These are phyloP conservation scores for Nitzschia sp. DNA, from an alignment of 108 stramenopile genomes.

Conservation along the genomic window DNA sequence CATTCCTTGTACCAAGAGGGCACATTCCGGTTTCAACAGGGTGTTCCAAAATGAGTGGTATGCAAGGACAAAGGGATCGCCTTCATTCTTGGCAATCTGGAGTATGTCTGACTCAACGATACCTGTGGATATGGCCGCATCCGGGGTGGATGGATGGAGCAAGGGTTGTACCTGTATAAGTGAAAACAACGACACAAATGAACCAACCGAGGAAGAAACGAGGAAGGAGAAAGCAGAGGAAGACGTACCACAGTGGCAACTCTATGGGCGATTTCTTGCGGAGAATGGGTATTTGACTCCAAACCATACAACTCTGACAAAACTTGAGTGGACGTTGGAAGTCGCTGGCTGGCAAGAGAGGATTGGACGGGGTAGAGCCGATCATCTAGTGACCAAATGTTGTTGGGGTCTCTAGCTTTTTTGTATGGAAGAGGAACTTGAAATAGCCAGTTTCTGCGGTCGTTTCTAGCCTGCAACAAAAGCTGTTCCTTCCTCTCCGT, in stretches of 20 bases:
- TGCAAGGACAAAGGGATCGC: constrained; percentile 14
- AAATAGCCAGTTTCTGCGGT: constrained; percentile 68
- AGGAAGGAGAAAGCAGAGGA: neutral
- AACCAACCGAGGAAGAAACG: no score
- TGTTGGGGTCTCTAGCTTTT: constrained; percentile 9
- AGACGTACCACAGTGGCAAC: constrained; percentile 35
- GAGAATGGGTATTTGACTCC: constrained; percentile 1
- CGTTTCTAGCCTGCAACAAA: constrained; percentile 57
- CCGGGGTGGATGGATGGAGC: neutral
- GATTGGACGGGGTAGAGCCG: constrained; percentile 20
- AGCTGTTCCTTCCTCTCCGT: constrained; percentile 65
- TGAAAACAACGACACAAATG: no score
- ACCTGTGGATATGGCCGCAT: neutral
- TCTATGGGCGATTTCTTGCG: constrained; percentile 30
- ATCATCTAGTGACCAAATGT: constrained; percentile 21
- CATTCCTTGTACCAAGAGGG: constrained; percentile 55
- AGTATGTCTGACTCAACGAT: neutral
- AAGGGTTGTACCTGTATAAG: constrained; percentile 10
- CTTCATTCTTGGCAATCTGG: neutral
- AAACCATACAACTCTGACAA: constrained; percentile 44
- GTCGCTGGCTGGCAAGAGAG: constrained; percentile 26
- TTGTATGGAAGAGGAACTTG: constrained; percentile 37
- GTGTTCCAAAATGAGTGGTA: constrained; percentile 39
- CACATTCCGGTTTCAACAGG: constrained; percentile 43
- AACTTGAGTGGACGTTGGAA: constrained; percentile 26